Evolutionary conservation across 805 yeast genomes (phyloP).

Genomic region (Isabelozyma gotoi): DNA sequence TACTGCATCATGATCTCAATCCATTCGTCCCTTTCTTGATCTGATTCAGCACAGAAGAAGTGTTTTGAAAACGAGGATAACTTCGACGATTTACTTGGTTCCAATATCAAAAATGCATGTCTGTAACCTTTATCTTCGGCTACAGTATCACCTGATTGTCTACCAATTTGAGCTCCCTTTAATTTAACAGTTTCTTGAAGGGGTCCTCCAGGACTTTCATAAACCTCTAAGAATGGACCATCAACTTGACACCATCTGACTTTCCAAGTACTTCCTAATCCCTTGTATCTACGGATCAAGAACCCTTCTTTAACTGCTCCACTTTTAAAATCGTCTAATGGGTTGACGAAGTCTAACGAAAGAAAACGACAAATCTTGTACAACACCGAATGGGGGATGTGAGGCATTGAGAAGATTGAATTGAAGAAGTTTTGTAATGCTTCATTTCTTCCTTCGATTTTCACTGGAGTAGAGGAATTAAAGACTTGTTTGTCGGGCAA

Average conservation of each 20-base stretch:
- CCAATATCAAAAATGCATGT: constrained; percentile 61
- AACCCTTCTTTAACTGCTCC: constrained; percentile 65
- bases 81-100: constrained; percentile 37
- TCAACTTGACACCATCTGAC: constrained; percentile 66
- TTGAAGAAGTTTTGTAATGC: constrained; percentile 59
- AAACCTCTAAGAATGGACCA: constrained; percentile 55
- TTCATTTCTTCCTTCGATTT: constrained; percentile 60
- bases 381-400: constrained; percentile 53
- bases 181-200: constrained; percentile 52
- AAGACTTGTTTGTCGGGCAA: constrained; percentile 67
- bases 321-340: constrained; percentile 50
- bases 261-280: constrained; percentile 66
- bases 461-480: constrained; percentile 56
- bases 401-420: constrained; percentile 55
- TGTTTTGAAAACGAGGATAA: constrained; percentile 49
- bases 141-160: constrained; percentile 44
- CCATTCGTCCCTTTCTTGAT: constrained; percentile 75
- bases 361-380: constrained; percentile 61
- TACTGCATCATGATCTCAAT: constrained; percentile 44
- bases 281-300: constrained; percentile 62
- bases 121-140: constrained; percentile 50
- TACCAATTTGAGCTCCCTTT: constrained; percentile 54
- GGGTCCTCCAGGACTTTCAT: constrained; percentile 57
- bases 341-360: constrained; percentile 64
- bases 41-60: constrained; percentile 76